Evolutionary conservation across 495 filamentous ascomycete genomes (phyloP).

Genomic region (Xylaria acuta): DNA sequence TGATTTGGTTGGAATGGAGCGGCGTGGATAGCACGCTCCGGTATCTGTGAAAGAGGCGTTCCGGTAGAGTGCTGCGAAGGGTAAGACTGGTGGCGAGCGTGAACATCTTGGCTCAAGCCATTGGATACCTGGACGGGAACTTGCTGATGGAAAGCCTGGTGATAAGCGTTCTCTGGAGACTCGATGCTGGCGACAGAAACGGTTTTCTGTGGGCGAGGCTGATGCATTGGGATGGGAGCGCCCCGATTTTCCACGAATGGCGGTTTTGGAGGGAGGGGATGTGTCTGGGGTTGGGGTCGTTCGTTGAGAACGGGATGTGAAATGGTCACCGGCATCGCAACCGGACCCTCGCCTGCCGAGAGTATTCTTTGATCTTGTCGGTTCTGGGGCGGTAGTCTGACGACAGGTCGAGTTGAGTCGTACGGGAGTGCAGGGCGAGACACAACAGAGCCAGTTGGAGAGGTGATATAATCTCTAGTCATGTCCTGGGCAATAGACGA

Average conservation of each 20-base stretch:
- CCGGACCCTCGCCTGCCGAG: constrained; percentile 33
- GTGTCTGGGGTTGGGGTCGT: constrained; percentile 59
- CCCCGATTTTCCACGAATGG: constrained; percentile 79
- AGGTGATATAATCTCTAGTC: constrained; percentile 74
- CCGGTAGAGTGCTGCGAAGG: constrained; percentile 75
- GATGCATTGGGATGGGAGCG: constrained; percentile 85
- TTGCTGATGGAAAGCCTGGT: constrained; percentile 92
- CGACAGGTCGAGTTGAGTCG: constrained; percentile 75
- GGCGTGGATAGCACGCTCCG: constrained; percentile 91
- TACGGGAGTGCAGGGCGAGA: constrained; percentile 67
- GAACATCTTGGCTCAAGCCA: constrained; percentile 63
- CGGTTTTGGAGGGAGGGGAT: constrained; percentile 73
- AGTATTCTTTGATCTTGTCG: constrained; percentile 45
- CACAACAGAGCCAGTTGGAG: constrained; percentile 77
- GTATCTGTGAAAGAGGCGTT: constrained; percentile 94
- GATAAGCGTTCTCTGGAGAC: constrained; percentile 78
- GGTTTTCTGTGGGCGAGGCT: constrained; percentile 92
- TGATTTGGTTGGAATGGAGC: constrained; percentile 85
- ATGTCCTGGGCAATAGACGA: constrained; percentile 84
- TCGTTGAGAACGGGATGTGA: constrained; percentile 53
- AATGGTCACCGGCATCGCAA: constrained; percentile 23
- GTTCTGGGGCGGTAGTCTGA: constrained; percentile 78
- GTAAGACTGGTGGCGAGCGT: constrained; percentile 74
- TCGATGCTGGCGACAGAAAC: constrained; percentile 96
- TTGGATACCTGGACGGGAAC: constrained; percentile 74